phyloP scores from a whole-genome alignment of 2,329 filamentous ascomycete species.

The Fusarium caatingaense region DNA sequence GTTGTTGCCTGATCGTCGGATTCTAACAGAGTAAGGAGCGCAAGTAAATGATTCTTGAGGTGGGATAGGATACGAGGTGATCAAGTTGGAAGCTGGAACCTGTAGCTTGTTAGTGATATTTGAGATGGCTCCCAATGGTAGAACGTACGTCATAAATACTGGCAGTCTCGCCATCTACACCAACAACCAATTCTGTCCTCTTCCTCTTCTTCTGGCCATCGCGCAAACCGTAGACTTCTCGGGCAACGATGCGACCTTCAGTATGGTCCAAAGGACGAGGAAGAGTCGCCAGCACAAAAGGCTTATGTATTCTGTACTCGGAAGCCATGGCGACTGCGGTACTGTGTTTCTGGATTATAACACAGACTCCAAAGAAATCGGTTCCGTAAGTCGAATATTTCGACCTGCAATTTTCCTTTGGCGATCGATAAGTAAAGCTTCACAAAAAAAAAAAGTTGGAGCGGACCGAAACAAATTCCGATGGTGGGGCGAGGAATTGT shows the following conservation, averaged over 20 bases:
- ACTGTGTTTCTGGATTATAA: constrained; percentile 6
- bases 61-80: constrained; percentile 75
- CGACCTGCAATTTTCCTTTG: constrained; percentile 35
- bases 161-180: constrained; percentile 72
- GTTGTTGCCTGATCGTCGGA: constrained; percentile 59
- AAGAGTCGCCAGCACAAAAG: constrained; percentile 71
- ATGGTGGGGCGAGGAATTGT: constrained; percentile 42
- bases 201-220: constrained; percentile 70
- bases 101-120: constrained; percentile 47
- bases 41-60: constrained; percentile 74
- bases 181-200: constrained; percentile 71
- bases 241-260: constrained; percentile 64
- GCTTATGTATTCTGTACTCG: constrained; percentile 71
- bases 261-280: constrained; percentile 67
- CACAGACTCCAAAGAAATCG: constrained; percentile 33
- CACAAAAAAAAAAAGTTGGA: constrained; percentile 53
- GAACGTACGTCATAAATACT: constrained; percentile 72
- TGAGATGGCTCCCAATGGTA: too few relatives aligned
- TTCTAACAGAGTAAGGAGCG: constrained; percentile 68
- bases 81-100: constrained; percentile 69
- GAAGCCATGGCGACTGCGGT: constrained; percentile 61
- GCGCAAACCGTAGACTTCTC: constrained; percentile 70
- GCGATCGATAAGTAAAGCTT: constrained; percentile 43
- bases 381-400: constrained; percentile 34
- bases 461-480: constrained; percentile 52